A percentile compares a stretch with the other conserved stretches of the same genome.
These are phyloP conservation scores for Cutaneotrichosporon sp. DNA, from an alignment of 1,284 basidiomycete species.

Conservation along the genomic window DNA sequence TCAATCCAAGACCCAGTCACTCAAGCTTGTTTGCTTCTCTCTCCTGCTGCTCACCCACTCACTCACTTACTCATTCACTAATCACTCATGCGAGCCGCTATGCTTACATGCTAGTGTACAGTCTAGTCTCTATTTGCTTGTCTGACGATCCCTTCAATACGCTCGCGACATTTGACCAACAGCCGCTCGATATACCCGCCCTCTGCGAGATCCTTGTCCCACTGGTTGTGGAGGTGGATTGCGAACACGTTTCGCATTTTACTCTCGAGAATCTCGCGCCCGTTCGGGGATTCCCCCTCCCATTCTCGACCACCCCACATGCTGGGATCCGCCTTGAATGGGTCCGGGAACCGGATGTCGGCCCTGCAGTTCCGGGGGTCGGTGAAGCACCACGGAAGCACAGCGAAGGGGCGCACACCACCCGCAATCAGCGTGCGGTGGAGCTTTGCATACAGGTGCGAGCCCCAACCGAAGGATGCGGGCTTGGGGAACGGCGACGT, in stretches of 20 bases:
- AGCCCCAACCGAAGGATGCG: constrained; percentile 86
- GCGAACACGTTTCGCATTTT: constrained; percentile 73
- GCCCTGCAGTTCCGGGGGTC: constrained; percentile 84
- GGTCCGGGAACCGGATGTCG: constrained; percentile 86
- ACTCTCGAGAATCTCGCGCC: constrained; percentile 58
- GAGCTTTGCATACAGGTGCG: constrained; percentile 80
- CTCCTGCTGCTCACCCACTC: neutral
- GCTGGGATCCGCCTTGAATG: constrained; percentile 67
- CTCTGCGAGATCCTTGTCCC: constrained; percentile 74
- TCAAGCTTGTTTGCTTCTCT: too few relatives aligned
- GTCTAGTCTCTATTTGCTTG: neutral
- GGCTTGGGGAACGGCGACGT: constrained; percentile 68
- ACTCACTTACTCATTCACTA: neutral
- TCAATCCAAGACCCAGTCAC: too few relatives aligned
- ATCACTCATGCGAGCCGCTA: too few relatives aligned
- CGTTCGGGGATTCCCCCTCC: constrained; percentile 55
- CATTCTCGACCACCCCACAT: constrained; percentile 62
- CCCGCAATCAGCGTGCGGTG: constrained; percentile 74
- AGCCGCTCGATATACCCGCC: constrained; percentile 78
- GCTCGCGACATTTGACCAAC: constrained; percentile 62
- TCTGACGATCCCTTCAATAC: neutral
- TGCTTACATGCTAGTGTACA: too few relatives aligned
- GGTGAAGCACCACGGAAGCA: constrained; percentile 88
- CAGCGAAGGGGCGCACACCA: constrained; percentile 75
- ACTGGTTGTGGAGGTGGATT: constrained; percentile 90